Base-by-base conservation (phyloP, 768 basidiomycete genomes). In the Amanita molliuscula region DNA sequence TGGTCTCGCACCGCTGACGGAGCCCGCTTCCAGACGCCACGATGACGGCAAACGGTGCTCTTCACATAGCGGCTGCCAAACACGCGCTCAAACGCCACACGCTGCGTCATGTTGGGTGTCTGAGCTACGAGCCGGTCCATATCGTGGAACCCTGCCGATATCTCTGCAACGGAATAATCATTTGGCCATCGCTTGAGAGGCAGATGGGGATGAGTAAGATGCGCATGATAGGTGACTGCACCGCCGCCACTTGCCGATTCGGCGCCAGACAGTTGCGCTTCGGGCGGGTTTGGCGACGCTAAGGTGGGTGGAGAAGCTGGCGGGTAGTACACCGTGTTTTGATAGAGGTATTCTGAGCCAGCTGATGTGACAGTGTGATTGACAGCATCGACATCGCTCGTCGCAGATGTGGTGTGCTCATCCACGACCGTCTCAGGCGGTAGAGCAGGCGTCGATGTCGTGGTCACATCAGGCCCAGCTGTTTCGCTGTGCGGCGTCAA, bases 171-270 rank as follows among this genome's bases (percentile, higher is more conserved):
- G 7, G 78, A 79, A 60, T 82, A 84, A 64, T 85, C 84, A 58
- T 84, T 84, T 31, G 84, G 84, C 84, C 84, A 86, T 11, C 81
- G 77, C 59, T 84, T 84, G 25, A 82, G 66, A 2, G 81, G 79
- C 2, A 81, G 78, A 55, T 81, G 79, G 0, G 79, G 73, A 55
- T 77, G 77, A 47, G 81, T 78, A 1, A 81, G 78, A 54, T 81
- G 79, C 0, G 79, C 73, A 55, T 77, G 77, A 48, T 76, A 74
- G 2, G 79, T 70, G 41, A 73, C 70, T 10, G 48, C 4, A 9
- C 37, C 48, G 7, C 37, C 48, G 7, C 31, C 31, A 31, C 28
- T 33, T 13, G 40, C 16, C 13, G 48, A 18, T n/a, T 33, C 37
- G 15, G 11, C 20, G 20, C 16, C 20, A 5, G 20, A 35, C 9